A percentile compares a stretch with the other conserved stretches of the same genome.
Conservation (phyloP, 106 monocot species). For the Triglochin maritima region DNA sequence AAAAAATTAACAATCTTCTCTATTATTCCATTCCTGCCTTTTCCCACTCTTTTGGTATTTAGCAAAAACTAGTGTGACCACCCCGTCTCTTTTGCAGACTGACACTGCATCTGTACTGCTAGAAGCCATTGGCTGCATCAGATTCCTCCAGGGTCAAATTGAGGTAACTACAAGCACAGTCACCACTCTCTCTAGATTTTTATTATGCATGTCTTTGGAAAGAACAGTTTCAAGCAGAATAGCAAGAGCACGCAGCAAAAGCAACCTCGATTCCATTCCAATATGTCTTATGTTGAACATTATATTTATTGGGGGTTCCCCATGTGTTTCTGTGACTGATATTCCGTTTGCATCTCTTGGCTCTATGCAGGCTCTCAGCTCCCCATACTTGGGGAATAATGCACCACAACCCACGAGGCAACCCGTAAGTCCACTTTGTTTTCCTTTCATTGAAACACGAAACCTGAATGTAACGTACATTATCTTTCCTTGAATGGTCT, state of each 20-base stretch:
- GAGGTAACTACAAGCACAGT: no score
- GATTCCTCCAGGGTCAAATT: constrained; percentile 86
- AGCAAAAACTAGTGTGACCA: not conserved
- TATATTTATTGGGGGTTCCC: constrained; percentile 27
- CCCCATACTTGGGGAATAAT: constrained; percentile 59
- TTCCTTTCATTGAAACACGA: not conserved
- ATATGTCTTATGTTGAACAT: constrained; percentile 21
- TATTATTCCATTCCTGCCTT: not conserved
- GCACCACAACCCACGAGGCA: constrained; percentile 24
- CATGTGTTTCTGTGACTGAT: constrained; percentile 11
- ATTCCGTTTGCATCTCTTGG: not conserved
- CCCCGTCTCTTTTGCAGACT: constrained; percentile 69
- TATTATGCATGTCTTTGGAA: not conserved
- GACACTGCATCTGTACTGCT: constrained; percentile 89
- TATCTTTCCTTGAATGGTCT: not conserved
- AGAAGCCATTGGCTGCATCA: constrained; percentile 90
- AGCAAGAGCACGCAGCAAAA: constrained; percentile 10
- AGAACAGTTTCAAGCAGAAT: not conserved
- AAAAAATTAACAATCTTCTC: no score
- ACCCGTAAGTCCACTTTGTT: constrained; percentile 6
- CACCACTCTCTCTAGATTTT: not conserved
- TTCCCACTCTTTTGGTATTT: not conserved
- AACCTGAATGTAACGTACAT: not conserved
- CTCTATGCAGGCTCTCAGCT: constrained; percentile 58
- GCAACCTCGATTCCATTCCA: no score